Base-by-base conservation (phyloP, 805 yeast genomes). In the Pichia nanzhaoensis region DNA sequence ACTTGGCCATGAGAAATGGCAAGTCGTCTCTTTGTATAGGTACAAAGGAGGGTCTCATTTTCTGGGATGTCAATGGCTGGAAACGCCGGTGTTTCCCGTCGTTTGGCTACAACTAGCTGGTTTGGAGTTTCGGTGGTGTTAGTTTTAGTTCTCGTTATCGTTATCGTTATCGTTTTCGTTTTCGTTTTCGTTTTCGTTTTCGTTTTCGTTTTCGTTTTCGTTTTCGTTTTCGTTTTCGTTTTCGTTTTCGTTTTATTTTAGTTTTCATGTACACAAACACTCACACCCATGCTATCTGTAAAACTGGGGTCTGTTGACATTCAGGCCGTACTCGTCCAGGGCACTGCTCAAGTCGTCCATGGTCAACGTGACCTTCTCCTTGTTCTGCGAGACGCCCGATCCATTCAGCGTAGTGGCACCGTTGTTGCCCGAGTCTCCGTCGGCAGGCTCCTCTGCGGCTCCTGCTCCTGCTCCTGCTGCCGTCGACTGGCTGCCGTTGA, bases 271-370 rank as follows among this genome's bases (percentile, higher is more conserved):
- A n/a, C n/a, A n/a, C n/a, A n/a, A n/a, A n/a, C 12, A n/a, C 13
- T 22, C 33, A 16, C 27, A 13, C 4, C 31, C 17, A 18, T 34
- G 9, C 56, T 65, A 91, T 54, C 97, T 81, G 66, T 93, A 93
- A 63, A 90, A 93, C 53, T 89, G 98, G 0, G 99, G 98, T 56
- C 96, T 76, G 51, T 82, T 77, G 4, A 93, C 79, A 57, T 93
- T 90, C 53, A 93, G 51, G 2, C 70, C 70, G 59, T 93, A 93
- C 60, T 93, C 99, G 37, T 88, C 78, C 49, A 95, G 70, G 1
- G 98, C 98, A 60, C 88, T 84, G 55, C 95, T 82, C 57, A 93
- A 71, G 59, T 93, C 98, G 51, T 89, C 95, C 78, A 89, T 86
- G 0, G 97, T 90, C 48, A 93, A 73, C 5, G 89, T 91, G 34